Conservation (phyloP, 1,284 basidiomycete genomes). For the Naganishia liquefaciens region DNA sequence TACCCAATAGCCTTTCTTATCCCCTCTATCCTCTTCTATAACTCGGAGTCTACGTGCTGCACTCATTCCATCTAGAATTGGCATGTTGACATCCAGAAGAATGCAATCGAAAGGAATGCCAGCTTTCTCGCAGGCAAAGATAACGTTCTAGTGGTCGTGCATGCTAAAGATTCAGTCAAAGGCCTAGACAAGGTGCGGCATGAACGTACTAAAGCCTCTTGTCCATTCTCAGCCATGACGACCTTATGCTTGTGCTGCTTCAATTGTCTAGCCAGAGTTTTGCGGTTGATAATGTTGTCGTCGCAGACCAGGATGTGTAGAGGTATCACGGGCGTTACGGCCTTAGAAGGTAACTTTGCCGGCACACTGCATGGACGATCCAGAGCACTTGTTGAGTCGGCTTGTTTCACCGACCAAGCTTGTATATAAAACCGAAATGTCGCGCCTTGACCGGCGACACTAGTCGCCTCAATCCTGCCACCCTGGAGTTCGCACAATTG, state of each 20-base stretch:
- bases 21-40: slow-evolving; percentile 22
- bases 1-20: slow-evolving; percentile 22
- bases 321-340: background rate
- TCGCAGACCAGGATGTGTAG: slow-evolving; percentile 30
- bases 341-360: slow-evolving; percentile 6
- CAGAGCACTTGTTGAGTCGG: background rate
- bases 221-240: slow-evolving; percentile 27
- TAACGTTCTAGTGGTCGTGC: slow-evolving; percentile 7
- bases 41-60: slow-evolving; percentile 10
- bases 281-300: slow-evolving; percentile 66
- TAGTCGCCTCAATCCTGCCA: slow-evolving; percentile 29
- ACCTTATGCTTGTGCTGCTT: slow-evolving; percentile 24
- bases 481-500: slow-evolving; percentile 32
- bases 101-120: slow-evolving; percentile 32
- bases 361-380: slow-evolving; percentile 17
- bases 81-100: slow-evolving; percentile 33
- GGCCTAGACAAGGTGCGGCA: background rate
- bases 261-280: slow-evolving; percentile 24
- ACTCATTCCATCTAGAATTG: slow-evolving; percentile 25
- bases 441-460: slow-evolving; percentile 12
- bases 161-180: background rate
- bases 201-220: slow-evolving; percentile 26
- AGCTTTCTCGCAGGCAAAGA: slow-evolving; percentile 25
- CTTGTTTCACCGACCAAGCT: slow-evolving; percentile 11
- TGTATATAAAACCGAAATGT: slow-evolving; percentile 28